Evolutionary conservation across 768 basidiomycete species (phyloP).

Genomic region (Macrocybe gigantea): DNA sequence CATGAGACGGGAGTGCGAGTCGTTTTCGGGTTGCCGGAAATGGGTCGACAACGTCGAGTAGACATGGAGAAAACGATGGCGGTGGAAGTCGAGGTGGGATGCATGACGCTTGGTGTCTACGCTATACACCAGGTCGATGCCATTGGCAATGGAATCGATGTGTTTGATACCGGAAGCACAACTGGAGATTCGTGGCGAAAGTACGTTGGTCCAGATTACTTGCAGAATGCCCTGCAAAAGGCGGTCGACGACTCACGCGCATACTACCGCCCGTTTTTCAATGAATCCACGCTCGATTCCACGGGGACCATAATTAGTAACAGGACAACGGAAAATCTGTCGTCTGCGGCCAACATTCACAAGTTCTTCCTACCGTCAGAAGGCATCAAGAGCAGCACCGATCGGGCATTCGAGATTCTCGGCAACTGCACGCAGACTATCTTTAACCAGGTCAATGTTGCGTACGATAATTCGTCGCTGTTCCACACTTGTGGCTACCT

Average conservation of each 20-base stretch:
- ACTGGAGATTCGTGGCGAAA: slow-evolving; percentile 5
- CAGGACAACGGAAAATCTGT: not conserved
- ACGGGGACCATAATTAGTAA: slow-evolving; percentile 9
- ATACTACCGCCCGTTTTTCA: slow-evolving; percentile 11
- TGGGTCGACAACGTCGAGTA: not conserved
- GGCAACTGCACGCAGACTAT: slow-evolving; percentile 8
- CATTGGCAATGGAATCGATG: too few relatives aligned
- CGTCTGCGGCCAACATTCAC: slow-evolving; percentile 5
- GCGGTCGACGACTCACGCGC: slow-evolving; percentile 14
- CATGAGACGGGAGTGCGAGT: not conserved
- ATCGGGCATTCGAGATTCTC: slow-evolving; percentile 2
- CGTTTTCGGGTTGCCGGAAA: not conserved
- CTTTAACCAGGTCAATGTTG: not conserved
- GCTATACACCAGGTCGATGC: not conserved
- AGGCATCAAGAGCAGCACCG: not conserved
- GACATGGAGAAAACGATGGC: not conserved
- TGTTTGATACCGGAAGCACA: too few relatives aligned
- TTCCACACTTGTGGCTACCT: slow-evolving; percentile 6
- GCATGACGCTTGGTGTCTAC: not conserved
- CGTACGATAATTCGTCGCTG: not conserved
- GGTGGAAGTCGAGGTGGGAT: not conserved
- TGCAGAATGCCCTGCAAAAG: slow-evolving; percentile 10
- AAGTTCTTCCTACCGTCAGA: slow-evolving; percentile 2
- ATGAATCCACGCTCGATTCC: slow-evolving; percentile 9
- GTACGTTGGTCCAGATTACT: slow-evolving; percentile 15